Conservation (phyloP, 768 basidiomycete genomes). For the Sporobolomyces pararoseus region DNA sequence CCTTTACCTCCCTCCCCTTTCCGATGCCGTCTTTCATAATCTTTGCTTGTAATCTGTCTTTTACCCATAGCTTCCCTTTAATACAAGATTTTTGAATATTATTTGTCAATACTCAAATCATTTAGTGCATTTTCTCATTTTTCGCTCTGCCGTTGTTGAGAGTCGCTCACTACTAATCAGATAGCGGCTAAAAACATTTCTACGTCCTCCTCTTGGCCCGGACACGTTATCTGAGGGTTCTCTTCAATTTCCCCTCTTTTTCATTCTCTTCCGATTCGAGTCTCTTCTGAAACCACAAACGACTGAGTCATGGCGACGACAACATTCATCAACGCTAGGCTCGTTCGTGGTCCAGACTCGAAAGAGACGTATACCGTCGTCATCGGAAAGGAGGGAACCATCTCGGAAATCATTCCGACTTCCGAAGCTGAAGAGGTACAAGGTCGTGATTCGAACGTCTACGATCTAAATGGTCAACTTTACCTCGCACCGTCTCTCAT, state of each 20-base stretch:
- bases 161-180: too few species aligned
- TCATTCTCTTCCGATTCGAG: too few species aligned
- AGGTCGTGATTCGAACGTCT: neutral
- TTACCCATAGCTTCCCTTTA: neutral
- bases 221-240: too few species aligned
- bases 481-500: constrained; percentile 18
- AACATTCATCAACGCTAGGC: constrained; percentile 1
- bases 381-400: neutral
- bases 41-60: neutral
- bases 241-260: too few species aligned
- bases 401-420: neutral
- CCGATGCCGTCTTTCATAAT: neutral
- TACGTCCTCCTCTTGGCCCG: neutral
- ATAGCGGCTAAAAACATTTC: too few species aligned
- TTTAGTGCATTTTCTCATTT: neutral
- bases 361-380: neutral
- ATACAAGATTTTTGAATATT: neutral
- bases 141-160: too few species aligned
- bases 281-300: too few species aligned
- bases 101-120: constrained; percentile 1
- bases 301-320: too few species aligned
- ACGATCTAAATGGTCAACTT: neutral
- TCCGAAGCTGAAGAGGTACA: neutral
- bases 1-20: neutral
- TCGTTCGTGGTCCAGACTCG: neutral